A percentile compares a stretch with the other conserved stretches of the same genome.
Conservation (phyloP, 2,329 filamentous ascomycete species). For the Verticillium dahliae region DNA sequence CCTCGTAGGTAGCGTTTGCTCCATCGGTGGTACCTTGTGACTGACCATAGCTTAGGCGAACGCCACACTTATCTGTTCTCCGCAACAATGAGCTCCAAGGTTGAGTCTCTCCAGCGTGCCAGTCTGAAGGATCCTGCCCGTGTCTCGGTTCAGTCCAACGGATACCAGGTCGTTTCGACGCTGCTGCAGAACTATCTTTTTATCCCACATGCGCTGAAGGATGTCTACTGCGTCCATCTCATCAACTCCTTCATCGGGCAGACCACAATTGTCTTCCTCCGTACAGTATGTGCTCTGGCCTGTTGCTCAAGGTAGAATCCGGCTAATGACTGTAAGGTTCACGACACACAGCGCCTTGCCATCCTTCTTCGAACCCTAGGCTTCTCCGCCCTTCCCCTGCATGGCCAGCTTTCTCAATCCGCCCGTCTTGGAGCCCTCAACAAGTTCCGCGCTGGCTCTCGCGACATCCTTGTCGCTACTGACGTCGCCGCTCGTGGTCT, state of each 20-base stretch:
- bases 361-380: conserved; percentile 79
- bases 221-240: conserved; percentile 80
- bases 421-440: conserved; percentile 79
- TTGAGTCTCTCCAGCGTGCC: conserved; percentile 86
- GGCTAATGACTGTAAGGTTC: conserved; percentile 19
- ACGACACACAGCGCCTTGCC: conserved; percentile 80
- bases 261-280: conserved; percentile 81
- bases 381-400: conserved; percentile 84
- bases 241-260: conserved; percentile 84
- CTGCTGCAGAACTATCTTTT: conserved; percentile 83
- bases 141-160: conserved; percentile 54
- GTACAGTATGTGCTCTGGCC: conserved; percentile 54
- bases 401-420: conserved; percentile 86
- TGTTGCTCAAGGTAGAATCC: not conserved
- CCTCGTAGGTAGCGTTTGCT: conserved; percentile 42
- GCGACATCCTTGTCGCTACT: conserved; percentile 85
- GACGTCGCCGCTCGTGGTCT: conserved; percentile 91
- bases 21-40: not conserved
- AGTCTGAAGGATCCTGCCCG: conserved; percentile 78
- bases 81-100: conserved; percentile 88
- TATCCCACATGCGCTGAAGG: conserved; percentile 80
- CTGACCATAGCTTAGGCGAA: not conserved
- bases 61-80: conserved; percentile 51
- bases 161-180: conserved; percentile 85
- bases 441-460: conserved; percentile 77